phyloP scores from a whole-genome alignment of 306 rosid species.

The Rosa persica region DNA sequence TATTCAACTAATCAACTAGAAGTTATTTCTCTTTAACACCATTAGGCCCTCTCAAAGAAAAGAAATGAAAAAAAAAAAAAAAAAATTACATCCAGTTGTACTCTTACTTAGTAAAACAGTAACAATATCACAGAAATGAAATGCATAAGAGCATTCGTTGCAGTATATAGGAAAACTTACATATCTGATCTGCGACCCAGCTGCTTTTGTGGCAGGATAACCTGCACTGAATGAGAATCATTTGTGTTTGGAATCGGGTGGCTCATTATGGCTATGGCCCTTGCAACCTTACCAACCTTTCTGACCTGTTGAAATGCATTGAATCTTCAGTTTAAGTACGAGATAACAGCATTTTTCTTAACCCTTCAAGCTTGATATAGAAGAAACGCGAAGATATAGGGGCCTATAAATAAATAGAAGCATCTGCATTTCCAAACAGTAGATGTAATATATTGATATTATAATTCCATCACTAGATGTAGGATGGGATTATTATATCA shows the following conservation, averaged over 20 bases:
- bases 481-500: background rate
- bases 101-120: background rate
- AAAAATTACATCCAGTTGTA: too few species aligned
- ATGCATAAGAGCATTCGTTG: background rate
- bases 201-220: slow-evolving; percentile 96
- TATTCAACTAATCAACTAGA: background rate
- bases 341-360: background rate
- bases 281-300: slow-evolving; percentile 95
- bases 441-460: background rate
- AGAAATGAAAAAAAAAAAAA: background rate
- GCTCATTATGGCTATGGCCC: slow-evolving; percentile 96
- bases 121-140: background rate
- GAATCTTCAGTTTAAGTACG: slow-evolving; percentile 19
- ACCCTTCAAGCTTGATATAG: background rate
- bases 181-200: slow-evolving; percentile 97
- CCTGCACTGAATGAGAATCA: slow-evolving; percentile 87
- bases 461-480: background rate
- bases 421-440: background rate
- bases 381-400: background rate
- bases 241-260: slow-evolving; percentile 89
- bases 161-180: slow-evolving; percentile 49
- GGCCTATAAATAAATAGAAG: background rate
- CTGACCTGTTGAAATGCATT: slow-evolving; percentile 63
- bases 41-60: background rate
- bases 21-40: too few species aligned